These are phyloP conservation scores for Saccharomyces hybrid DNA, from an alignment of 1,139 yeast species.

Conservation along the genomic window DNA sequence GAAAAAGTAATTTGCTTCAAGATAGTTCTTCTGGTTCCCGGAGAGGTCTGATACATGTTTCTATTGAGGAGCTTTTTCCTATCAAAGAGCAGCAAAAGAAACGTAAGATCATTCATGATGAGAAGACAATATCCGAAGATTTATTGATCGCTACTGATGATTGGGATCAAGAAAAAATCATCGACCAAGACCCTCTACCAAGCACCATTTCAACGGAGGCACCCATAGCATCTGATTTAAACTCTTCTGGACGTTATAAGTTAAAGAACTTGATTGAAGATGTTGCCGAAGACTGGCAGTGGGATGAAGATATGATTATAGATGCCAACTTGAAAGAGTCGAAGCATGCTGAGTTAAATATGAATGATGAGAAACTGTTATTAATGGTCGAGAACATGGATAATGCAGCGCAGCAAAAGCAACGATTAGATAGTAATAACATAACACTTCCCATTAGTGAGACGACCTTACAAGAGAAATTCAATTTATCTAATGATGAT, in stretches of 20 bases:
- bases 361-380: slow-evolving; percentile 79
- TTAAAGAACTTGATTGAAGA: background rate
- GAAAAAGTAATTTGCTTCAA: slow-evolving; percentile 4
- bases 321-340: slow-evolving; percentile 54
- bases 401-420: too few species aligned
- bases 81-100: slow-evolving; percentile 23
- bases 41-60: slow-evolving; percentile 19
- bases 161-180: slow-evolving; percentile 70
- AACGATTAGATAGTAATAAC: too few species aligned
- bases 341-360: slow-evolving; percentile 48
- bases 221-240: background rate
- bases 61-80: slow-evolving; percentile 18
- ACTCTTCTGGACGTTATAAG: background rate
- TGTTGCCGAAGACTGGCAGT: slow-evolving; percentile 44
- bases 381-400: slow-evolving; percentile 46
- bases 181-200: slow-evolving; percentile 32
- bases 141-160: slow-evolving; percentile 68
- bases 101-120: slow-evolving; percentile 6
- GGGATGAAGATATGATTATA: slow-evolving; percentile 73
- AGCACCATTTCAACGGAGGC: background rate
- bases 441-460: too few species aligned
- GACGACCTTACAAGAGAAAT: too few species aligned
- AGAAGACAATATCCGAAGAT: slow-evolving; percentile 41
- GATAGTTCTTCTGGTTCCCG: slow-evolving; percentile 7
- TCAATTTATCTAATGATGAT: too few species aligned